Conservation (phyloP, 2,329 filamentous ascomycete genomes). For the Zymoseptoria passerinii region DNA sequence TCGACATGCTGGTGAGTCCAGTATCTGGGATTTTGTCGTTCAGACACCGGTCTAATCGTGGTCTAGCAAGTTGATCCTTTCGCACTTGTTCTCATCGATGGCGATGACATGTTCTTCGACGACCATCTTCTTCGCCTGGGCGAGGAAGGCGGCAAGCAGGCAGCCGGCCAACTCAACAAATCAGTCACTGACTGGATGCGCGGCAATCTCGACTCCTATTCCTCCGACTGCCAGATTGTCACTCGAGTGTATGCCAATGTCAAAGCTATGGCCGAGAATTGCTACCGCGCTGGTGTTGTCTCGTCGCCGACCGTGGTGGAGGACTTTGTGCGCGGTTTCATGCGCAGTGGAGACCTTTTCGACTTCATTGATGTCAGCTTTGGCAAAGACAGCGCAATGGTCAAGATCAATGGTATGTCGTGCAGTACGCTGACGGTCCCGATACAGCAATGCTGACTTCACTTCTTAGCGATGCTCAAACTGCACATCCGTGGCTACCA, state of each 20-base stretch:
- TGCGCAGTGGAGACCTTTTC: constrained; percentile 47
- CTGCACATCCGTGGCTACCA: constrained; percentile 49
- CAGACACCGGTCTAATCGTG: not conserved
- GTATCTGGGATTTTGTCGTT: not conserved
- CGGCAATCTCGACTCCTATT: constrained; percentile 18
- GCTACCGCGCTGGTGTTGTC: constrained; percentile 35
- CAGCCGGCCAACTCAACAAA: constrained; percentile 46
- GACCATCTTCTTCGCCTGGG: constrained; percentile 22
- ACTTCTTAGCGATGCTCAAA: constrained; percentile 44
- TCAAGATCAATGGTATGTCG: constrained; percentile 46
- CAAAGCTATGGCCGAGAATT: constrained; percentile 19
- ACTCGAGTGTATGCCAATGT: constrained; percentile 40
- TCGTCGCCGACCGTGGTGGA: constrained; percentile 34
- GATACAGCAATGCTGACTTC: constrained; percentile 3
- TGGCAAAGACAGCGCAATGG: constrained; percentile 50
- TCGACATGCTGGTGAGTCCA: constrained; percentile 24
- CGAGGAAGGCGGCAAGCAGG: constrained; percentile 48
- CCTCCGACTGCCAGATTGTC: constrained; percentile 41
- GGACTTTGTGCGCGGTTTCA: constrained; percentile 50
- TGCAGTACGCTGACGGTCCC: not conserved
- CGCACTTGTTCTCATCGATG: constrained; percentile 53
- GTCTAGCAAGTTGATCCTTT: constrained; percentile 46
- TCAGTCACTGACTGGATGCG: constrained; percentile 38
- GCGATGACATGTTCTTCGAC: constrained; percentile 47
- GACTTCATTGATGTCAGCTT: constrained; percentile 55